phyloP scores from a whole-genome alignment of 2,329 filamentous ascomycete genomes.

The Colletotrichum ledebouriae region DNA sequence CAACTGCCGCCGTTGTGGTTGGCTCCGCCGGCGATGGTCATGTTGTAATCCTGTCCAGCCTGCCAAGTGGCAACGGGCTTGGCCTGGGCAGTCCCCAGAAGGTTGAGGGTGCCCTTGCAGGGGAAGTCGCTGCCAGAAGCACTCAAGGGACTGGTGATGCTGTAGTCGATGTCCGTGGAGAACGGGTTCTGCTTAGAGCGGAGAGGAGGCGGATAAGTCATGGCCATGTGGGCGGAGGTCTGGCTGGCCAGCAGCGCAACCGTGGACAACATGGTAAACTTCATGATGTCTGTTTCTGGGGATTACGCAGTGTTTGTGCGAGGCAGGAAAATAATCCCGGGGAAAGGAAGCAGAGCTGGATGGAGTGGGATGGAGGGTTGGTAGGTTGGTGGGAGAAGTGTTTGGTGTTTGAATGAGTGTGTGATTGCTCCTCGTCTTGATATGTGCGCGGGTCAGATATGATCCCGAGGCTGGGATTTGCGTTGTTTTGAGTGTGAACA shows the following conservation, averaged over 20 bases:
- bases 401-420: conserved; percentile 28
- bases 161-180: conserved; percentile 70
- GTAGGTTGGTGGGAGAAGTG: conserved; percentile 5
- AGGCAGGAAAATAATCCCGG: conserved; percentile 28
- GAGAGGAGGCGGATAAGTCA: conserved; percentile 66
- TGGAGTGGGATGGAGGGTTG: conserved; percentile 17
- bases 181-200: conserved; percentile 66
- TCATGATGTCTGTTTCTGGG: conserved; percentile 51
- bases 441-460: conserved; percentile 9
- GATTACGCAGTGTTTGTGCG: conserved; percentile 32
- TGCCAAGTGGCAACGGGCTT: conserved; percentile 70
- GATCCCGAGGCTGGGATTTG: conserved; percentile 14
- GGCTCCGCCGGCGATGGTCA: conserved; percentile 74
- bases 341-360: not conserved
- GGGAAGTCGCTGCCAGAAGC: conserved; percentile 76
- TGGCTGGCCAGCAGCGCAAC: conserved; percentile 56
- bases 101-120: conserved; percentile 75
- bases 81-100: conserved; percentile 63
- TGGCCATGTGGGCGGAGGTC: conserved; percentile 69
- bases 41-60: conserved; percentile 72
- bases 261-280: conserved; percentile 49
- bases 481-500: conserved; percentile 13
- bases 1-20: conserved; percentile 80
- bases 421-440: conserved; percentile 35
- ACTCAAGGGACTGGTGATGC: conserved; percentile 76